phyloP scores from a whole-genome alignment of 176 grass and related monocot species.

The Paspalum vaginatum region DNA sequence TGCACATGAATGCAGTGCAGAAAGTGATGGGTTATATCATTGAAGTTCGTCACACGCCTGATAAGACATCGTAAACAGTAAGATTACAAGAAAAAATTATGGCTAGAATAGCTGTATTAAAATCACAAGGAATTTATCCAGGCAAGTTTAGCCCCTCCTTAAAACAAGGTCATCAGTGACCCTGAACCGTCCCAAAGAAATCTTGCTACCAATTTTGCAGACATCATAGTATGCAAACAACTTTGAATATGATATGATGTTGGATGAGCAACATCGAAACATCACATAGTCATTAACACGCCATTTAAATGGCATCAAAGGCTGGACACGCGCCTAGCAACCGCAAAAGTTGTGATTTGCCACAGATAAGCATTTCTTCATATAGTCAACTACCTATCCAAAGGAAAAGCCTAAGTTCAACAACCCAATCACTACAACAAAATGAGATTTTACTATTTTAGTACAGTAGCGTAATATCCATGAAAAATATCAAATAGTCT shows the following conservation, averaged over 20 bases:
- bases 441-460: background rate
- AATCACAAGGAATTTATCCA: background rate
- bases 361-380: background rate
- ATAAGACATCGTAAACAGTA: conserved; percentile 34
- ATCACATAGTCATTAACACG: conserved; percentile 25
- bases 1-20: conserved; percentile 85
- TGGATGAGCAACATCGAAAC: background rate
- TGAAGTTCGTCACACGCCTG: conserved; percentile 81
- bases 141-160: background rate
- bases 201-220: background rate
- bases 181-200: too few relatives aligned
- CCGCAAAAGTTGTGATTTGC: conserved; percentile 27
- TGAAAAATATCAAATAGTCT: conserved; percentile 1
- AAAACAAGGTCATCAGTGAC: background rate
- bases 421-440: background rate
- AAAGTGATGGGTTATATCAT: conserved; percentile 85
- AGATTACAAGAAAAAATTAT: conserved; percentile 18
- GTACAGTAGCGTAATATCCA: background rate
- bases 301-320: background rate
- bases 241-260: background rate
- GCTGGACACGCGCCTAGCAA: background rate
- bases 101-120: background rate
- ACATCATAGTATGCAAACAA: conserved; percentile 5
- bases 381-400: too few relatives aligned
- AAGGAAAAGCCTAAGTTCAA: too few relatives aligned